These are phyloP conservation scores for Solanum pinnatisectum DNA, from an alignment of 257 asterid species.

Conservation along the genomic window DNA sequence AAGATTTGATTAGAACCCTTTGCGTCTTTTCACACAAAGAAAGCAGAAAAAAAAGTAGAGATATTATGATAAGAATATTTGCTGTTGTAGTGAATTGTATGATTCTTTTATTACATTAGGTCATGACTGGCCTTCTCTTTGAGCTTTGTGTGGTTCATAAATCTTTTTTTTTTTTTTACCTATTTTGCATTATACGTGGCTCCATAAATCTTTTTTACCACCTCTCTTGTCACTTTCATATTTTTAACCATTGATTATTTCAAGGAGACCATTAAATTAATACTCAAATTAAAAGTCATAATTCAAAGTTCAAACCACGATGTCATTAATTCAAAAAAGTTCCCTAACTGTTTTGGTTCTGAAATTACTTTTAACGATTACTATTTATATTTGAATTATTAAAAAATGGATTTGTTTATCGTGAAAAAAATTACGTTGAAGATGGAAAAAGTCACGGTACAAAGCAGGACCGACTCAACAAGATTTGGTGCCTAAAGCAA, in stretches of 20 bases:
- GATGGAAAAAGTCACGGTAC: neutral
- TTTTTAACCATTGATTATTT: neutral
- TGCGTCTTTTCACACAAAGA: conserved; percentile 22
- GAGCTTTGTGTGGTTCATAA: neutral
- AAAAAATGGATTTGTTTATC: neutral
- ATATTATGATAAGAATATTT: neutral
- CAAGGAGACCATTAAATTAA: neutral
- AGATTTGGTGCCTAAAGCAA: neutral
- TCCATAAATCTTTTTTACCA: neutral
- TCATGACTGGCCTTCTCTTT: neutral
- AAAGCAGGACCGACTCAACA: neutral
- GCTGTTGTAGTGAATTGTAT: neutral
- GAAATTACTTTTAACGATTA: neutral
- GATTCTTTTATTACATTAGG: neutral
- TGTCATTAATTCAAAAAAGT: neutral
- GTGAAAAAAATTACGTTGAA: too few relatives aligned
- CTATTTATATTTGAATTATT: too few relatives aligned
- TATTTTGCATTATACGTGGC: neutral
- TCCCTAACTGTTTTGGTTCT: neutral
- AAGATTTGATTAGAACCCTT: conserved; percentile 2
- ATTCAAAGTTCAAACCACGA: neutral
- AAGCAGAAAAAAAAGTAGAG: neutral
- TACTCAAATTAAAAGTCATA: neutral
- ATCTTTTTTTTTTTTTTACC: too few relatives aligned
- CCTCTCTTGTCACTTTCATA: neutral